A percentile compares a stretch with the other conserved stretches of the same genome.
These are phyloP conservation scores for Chalaropsis thielavioides DNA, from an alignment of 2,329 filamentous ascomycete species.

Conservation along the genomic window DNA sequence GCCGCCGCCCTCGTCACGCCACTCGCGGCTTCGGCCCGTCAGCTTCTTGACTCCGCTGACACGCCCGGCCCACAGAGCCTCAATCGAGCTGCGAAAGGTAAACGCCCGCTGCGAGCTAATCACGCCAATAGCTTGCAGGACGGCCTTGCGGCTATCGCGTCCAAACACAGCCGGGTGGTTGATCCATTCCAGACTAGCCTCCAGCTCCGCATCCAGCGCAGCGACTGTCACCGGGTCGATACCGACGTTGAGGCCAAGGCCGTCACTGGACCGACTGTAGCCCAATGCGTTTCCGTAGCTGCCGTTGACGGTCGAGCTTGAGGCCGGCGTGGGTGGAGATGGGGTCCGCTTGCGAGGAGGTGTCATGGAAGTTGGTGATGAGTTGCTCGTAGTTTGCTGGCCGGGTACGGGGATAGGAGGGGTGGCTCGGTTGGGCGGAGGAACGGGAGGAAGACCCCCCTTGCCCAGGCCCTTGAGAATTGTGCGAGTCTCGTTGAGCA, in stretches of 20 bases:
- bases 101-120: constrained; percentile 90
- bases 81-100: constrained; percentile 80
- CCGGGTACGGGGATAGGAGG: constrained; percentile 23
- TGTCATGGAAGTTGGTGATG: constrained; percentile 32
- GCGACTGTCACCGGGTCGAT: constrained; percentile 71
- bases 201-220: constrained; percentile 80
- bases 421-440: constrained; percentile 35
- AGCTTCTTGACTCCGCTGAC: constrained; percentile 68
- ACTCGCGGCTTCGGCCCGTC: constrained; percentile 73
- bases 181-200: constrained; percentile 90
- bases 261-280: constrained; percentile 41
- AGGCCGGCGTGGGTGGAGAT: constrained; percentile 37
- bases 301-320: constrained; percentile 29
- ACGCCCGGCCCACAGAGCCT: constrained; percentile 75
- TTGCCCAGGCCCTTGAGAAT: constrained; percentile 95
- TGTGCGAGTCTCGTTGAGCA: constrained; percentile 82
- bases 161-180: constrained; percentile 90
- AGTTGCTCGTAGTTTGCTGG: constrained; percentile 13
- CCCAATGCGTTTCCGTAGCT: constrained; percentile 31
- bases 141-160: constrained; percentile 85
- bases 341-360: constrained; percentile 43
- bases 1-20: constrained; percentile 75
- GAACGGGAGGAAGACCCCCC: constrained; percentile 80
- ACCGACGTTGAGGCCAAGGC: constrained; percentile 49
- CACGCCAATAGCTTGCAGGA: constrained; percentile 89